Percentiles rank a stretch among this genome's conserved stretches.
Evolutionary conservation across 1,284 basidiomycete genomes (phyloP).

Genomic region (Ustilago tritici): DNA sequence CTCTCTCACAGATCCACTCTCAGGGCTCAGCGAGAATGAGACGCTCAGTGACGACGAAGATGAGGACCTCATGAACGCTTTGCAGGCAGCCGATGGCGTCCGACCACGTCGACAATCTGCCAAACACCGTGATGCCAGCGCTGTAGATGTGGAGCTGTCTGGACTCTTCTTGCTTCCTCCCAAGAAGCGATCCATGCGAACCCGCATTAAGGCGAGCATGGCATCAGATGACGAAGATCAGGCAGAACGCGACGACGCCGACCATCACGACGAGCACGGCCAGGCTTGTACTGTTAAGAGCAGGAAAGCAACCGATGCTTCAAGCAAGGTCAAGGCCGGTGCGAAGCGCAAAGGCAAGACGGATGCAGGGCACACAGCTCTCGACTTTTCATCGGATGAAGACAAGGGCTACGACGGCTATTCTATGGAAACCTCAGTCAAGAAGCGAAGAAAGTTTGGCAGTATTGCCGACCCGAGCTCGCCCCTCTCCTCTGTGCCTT

Average conservation of each 20-base stretch:
- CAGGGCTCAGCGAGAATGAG: conserved; percentile 50
- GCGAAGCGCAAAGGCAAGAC: conserved; percentile 32
- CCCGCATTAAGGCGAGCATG: conserved; percentile 60
- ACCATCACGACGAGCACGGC: conserved; percentile 7
- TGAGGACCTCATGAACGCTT: conserved; percentile 47
- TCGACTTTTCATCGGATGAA: conserved; percentile 35
- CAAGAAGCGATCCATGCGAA: conserved; percentile 64
- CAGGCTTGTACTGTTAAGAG: conserved; percentile 12
- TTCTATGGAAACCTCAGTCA: conserved; percentile 25
- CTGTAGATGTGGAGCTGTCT: conserved; percentile 32
- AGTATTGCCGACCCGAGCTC: conserved; percentile 52
- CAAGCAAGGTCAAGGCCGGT: conserved; percentile 12
- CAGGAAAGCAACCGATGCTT: conserved; percentile 8
- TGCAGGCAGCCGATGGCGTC: conserved; percentile 25
- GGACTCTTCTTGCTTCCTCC: conserved; percentile 57
- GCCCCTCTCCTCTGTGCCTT: conserved; percentile 46
- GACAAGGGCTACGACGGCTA: conserved; percentile 20
- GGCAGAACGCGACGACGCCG: conserved; percentile 4
- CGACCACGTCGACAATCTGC: conserved; percentile 12
- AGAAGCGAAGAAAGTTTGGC: conserved; percentile 52
- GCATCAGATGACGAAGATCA: conserved; percentile 32
- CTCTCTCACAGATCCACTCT: conserved; percentile 61
- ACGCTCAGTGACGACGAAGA: conserved; percentile 52
- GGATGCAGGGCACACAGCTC: conserved; percentile 11
- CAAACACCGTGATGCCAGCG: conserved; percentile 14